Evolutionary conservation across 1,284 basidiomycete genomes (phyloP).

Genomic region (Boletellus sp.): DNA sequence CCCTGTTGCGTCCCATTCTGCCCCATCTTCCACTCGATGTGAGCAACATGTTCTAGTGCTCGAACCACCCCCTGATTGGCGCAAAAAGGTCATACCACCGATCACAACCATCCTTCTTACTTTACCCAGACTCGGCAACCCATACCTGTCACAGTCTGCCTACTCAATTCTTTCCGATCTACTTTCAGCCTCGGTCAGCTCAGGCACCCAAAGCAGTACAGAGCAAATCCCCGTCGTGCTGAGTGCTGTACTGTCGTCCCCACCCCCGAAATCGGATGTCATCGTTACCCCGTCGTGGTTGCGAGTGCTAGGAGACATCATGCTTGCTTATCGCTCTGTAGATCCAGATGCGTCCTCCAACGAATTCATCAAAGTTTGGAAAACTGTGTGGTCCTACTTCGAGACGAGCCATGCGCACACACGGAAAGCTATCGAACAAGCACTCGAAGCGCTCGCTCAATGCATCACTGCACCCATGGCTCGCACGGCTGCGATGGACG

Average conservation of each 20-base stretch:
- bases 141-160: constrained; percentile 80
- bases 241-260: constrained; percentile 69
- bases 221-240: constrained; percentile 68
- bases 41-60: constrained; percentile 28
- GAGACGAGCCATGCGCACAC: constrained; percentile 56
- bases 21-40: constrained; percentile 65
- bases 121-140: constrained; percentile 78
- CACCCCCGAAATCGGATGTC: constrained; percentile 64
- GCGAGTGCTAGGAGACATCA: constrained; percentile 63
- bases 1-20: constrained; percentile 66
- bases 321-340: constrained; percentile 55
- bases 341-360: constrained; percentile 47
- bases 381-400: constrained; percentile 70
- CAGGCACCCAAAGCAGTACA: constrained; percentile 41
- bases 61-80: constrained; percentile 9
- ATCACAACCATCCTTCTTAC: constrained; percentile 71
- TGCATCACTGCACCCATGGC: constrained; percentile 71
- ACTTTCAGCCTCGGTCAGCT: constrained; percentile 48
- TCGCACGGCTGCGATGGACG: constrained; percentile 45
- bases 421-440: constrained; percentile 61
- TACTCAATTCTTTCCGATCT: constrained; percentile 80
- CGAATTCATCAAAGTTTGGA: constrained; percentile 72
- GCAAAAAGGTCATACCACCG: constrained; percentile 59
- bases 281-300: constrained; percentile 72
- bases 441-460: constrained; percentile 60